phyloP scores from a whole-genome alignment of 129 eudicot genomes.

The Flaveria bidentis region DNA sequence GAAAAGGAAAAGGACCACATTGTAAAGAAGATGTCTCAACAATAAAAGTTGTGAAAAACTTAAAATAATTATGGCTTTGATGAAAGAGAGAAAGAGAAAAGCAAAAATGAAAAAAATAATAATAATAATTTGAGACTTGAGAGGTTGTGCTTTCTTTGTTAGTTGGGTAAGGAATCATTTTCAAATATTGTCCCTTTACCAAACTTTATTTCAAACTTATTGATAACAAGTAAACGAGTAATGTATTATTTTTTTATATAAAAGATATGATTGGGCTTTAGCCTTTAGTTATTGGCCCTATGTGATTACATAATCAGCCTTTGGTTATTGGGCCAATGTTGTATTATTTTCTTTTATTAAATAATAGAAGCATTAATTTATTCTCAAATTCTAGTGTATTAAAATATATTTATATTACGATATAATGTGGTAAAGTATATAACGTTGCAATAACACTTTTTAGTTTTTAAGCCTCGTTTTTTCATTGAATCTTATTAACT shows the following conservation, averaged over 20 bases:
- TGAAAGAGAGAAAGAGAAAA: background rate
- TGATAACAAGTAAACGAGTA: background rate
- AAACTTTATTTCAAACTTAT: conserved; percentile 21
- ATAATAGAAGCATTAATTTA: too few species aligned
- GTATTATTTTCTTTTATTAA: too few species aligned
- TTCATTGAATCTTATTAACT: too few species aligned
- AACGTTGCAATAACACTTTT: too few species aligned
- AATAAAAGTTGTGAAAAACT: conserved; percentile 26
- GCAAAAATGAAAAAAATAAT: background rate
- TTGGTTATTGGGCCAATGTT: background rate
- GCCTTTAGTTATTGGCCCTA: conserved; percentile 3
- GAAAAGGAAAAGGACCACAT: conserved; percentile 32
- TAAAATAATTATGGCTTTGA: conserved; percentile 34
- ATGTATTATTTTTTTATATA: background rate
- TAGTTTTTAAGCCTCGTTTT: too few species aligned
- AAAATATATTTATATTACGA: too few species aligned
- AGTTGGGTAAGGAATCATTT: conserved; percentile 41
- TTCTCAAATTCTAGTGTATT: too few species aligned
- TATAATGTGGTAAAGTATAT: too few species aligned
- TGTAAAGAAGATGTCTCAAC: conserved; percentile 38
- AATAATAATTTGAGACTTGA: background rate
- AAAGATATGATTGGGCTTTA: background rate
- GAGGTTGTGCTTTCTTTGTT: conserved; percentile 39
- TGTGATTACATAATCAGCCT: background rate
- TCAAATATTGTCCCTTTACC: conserved; percentile 34